Evolutionary conservation across 345 rosid genomes (phyloP).

Genomic region (Rhodamnia argentea): DNA sequence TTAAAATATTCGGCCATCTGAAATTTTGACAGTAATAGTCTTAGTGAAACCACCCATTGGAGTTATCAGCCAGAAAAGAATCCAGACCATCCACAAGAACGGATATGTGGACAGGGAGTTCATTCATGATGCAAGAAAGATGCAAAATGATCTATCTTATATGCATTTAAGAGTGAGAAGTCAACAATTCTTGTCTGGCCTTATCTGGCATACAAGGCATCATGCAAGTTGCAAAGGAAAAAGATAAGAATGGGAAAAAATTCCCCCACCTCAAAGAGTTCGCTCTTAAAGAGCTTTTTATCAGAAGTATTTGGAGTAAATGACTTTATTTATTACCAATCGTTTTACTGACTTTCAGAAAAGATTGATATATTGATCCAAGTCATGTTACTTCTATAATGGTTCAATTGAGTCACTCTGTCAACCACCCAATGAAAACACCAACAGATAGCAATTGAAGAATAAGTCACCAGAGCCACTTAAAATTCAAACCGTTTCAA

Average conservation of each 20-base stretch:
- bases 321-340: background rate
- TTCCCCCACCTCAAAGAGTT: background rate
- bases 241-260: background rate
- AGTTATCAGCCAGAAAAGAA: background rate
- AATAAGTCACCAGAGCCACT: background rate
- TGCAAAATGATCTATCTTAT: background rate
- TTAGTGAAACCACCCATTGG: background rate
- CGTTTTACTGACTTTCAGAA: background rate
- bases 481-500: background rate
- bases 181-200: background rate
- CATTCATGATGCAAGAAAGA: background rate
- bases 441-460: background rate
- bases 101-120: background rate
- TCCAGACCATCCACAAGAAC: slow-evolving; percentile 2
- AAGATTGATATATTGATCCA: background rate
- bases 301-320: background rate
- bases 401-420: background rate
- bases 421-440: background rate
- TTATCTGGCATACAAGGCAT: background rate
- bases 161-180: background rate
- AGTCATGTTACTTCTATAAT: background rate
- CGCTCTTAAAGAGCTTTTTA: background rate
- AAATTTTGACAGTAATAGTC: slow-evolving; percentile 1
- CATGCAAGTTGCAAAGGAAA: background rate
- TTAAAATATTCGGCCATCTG: slow-evolving; percentile 90